Evolutionary conservation across 768 basidiomycete species (phyloP), one percentile per base, ranked within the genome.

Genomic region (Gelatoporia subvermispora): DNA sequence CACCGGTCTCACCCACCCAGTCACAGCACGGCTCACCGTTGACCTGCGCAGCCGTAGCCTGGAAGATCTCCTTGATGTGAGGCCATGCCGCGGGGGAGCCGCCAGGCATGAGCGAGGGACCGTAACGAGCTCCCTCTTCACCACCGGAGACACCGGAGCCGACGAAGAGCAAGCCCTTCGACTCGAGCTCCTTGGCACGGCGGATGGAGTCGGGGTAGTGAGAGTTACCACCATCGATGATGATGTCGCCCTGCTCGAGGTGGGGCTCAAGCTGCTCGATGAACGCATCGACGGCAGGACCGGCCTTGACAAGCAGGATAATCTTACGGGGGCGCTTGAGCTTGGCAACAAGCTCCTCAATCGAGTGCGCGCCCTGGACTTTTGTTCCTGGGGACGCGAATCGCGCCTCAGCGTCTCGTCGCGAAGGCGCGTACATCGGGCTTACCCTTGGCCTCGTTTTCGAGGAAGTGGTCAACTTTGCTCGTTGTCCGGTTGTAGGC

Each of bases 141-240:
- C 96, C 96, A 61, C 96, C 96, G 42, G 95, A 98, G 41, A 99
- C 96, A 76, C 96, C 96, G 48, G 93, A 93, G 53, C 96, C 96
- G 60, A 99, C 95, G 61, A 96, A 99, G 60, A 97, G 81, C 61
- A 97, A 75, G 45, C 94, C 94, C 75, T 98, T 95, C 50, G 81
- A 64, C 71, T 98, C 95, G 61, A 98, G 85, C 65, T 95, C 93
- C 66, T 90, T 72, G 61, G 85, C 78, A 63, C 96, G 91, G 61
- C 96, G 93, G 72, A 94, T 94, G 31, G 92, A 89, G 69, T 99
- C 96, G 52, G 96, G 96, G 76, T 89, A 99, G 71, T 98, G 93
- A 39, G 95, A 97, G 75, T 99, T 99, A 62, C 96, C 96, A 61
- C 96, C 96, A 68, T 99, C 96, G 59, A 99, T 97, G 77, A 99